Percentiles rank a stretch among this genome's conserved stretches.
Evolutionary conservation across 306 rosid genomes (phyloP).

Genomic region (Cotoneaster glaucophyllus): DNA sequence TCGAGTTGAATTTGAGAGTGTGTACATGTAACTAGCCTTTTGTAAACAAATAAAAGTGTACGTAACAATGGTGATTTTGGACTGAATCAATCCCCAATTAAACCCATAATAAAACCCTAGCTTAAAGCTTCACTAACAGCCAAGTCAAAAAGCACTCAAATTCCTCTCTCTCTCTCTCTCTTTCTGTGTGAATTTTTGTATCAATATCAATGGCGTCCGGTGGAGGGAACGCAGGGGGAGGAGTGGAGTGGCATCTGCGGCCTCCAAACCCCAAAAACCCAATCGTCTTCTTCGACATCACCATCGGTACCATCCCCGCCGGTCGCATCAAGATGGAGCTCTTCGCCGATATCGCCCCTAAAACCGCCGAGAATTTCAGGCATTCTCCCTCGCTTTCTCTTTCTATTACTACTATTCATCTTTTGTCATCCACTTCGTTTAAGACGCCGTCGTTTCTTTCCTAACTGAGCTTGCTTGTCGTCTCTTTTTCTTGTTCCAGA

Average conservation of each 20-base stretch:
- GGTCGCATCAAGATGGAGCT: constrained; percentile 99
- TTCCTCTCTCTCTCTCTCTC: not conserved
- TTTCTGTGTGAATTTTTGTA: not conserved
- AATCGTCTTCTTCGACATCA: constrained; percentile 87
- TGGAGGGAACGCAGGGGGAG: constrained; percentile 37
- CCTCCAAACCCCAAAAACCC: constrained; percentile 99
- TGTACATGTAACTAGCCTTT: no score
- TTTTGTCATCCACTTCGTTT: not conserved
- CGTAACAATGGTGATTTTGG: not conserved
- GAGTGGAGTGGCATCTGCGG: constrained; percentile 91
- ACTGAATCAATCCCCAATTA: not conserved
- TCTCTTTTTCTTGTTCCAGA: constrained; percentile 39
- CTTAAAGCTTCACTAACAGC: not conserved
- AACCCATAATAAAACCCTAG: not conserved
- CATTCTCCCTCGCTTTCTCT: not conserved
- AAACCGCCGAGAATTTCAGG: constrained; percentile 93
- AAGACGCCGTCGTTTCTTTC: not conserved
- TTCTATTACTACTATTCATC: not conserved
- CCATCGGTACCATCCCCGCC: constrained; percentile 93
- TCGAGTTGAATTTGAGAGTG: no score
- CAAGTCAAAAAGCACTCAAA: not conserved
- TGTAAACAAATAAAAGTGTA: no score
- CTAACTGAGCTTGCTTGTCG: not conserved
- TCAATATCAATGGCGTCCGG: constrained; percentile 42
- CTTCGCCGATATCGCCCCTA: constrained; percentile 90